These are phyloP conservation scores for Colletotrichum chrysophilum DNA, from an alignment of 2,329 filamentous ascomycete genomes.

Conservation along the genomic window DNA sequence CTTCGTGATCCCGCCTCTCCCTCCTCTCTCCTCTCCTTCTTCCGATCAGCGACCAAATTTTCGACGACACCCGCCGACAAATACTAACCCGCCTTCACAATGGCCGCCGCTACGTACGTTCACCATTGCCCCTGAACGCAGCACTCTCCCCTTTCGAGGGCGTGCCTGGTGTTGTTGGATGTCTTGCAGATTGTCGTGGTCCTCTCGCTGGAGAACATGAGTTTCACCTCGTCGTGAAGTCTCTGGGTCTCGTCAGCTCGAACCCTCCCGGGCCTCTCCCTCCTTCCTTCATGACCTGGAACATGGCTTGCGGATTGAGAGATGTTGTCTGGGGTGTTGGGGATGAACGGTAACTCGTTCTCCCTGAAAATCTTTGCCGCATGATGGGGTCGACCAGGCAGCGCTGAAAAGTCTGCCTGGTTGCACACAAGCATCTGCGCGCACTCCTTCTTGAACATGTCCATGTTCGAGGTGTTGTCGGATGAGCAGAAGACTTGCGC, in stretches of 20 bases:
- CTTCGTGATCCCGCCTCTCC: neutral
- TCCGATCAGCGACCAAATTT: slow-evolving; percentile 16
- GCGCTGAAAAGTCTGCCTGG: slow-evolving; percentile 31
- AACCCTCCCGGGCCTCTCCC: slow-evolving; percentile 72
- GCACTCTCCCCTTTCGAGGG: slow-evolving; percentile 38
- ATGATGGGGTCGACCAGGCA: slow-evolving; percentile 32
- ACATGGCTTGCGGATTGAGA: slow-evolving; percentile 59
- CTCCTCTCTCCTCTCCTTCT: neutral
- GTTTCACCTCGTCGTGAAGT: slow-evolving; percentile 42
- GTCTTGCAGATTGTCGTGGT: slow-evolving; percentile 78
- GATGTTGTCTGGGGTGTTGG: slow-evolving; percentile 76
- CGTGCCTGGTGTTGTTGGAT: slow-evolving; percentile 50
- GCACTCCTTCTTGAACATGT: slow-evolving; percentile 55
- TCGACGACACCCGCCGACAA: slow-evolving; percentile 33
- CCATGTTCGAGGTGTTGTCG: slow-evolving; percentile 72
- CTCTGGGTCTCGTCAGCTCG: slow-evolving; percentile 71
- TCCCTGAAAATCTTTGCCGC: slow-evolving; percentile 79
- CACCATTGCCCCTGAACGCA: slow-evolving; percentile 7
- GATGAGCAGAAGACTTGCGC: slow-evolving; percentile 58
- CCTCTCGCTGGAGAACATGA: slow-evolving; percentile 72
- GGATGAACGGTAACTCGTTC: slow-evolving; percentile 73
- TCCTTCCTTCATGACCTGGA: slow-evolving; percentile 52
- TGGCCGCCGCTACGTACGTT: slow-evolving; percentile 61
- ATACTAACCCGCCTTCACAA: slow-evolving; percentile 42
- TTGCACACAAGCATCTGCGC: slow-evolving; percentile 42